phyloP scores from a whole-genome alignment of 257 asterid genomes.

The Przewalskia tangutica region DNA sequence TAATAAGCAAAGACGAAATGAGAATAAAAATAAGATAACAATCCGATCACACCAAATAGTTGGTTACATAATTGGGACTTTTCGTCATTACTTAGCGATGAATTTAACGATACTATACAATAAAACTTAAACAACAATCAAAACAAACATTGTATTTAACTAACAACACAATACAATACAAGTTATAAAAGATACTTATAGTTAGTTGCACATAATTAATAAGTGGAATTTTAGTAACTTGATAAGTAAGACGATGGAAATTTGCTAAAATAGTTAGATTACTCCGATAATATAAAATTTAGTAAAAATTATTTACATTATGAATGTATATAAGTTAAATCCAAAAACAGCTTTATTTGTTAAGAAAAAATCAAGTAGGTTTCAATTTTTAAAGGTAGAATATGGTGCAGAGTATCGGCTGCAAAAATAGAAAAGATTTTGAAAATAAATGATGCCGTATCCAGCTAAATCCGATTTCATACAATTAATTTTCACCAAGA shows the following conservation, averaged over 20 bases:
- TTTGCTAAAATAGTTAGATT: background rate
- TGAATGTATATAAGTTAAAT: background rate
- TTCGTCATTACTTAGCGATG: too few species aligned
- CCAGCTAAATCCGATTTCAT: background rate
- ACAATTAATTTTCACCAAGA: background rate
- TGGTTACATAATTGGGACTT: too few species aligned
- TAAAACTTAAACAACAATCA: too few species aligned
- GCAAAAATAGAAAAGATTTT: background rate
- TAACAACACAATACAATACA: too few species aligned
- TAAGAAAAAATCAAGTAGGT: background rate
- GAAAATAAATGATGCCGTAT: background rate
- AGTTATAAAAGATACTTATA: too few species aligned
- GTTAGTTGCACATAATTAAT: background rate
- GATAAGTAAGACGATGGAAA: background rate
- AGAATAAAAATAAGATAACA: too few species aligned
- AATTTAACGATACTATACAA: too few species aligned
- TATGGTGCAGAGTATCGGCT: background rate
- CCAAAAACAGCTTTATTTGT: background rate
- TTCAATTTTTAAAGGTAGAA: background rate
- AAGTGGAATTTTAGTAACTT: background rate
- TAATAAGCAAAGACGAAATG: too few species aligned
- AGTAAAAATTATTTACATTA: background rate
- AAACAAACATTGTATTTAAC: too few species aligned
- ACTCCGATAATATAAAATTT: background rate
- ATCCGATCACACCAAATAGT: too few species aligned